Conservation (phyloP, 352 stramenopile species). For the Phytophthora hybrid region DNA sequence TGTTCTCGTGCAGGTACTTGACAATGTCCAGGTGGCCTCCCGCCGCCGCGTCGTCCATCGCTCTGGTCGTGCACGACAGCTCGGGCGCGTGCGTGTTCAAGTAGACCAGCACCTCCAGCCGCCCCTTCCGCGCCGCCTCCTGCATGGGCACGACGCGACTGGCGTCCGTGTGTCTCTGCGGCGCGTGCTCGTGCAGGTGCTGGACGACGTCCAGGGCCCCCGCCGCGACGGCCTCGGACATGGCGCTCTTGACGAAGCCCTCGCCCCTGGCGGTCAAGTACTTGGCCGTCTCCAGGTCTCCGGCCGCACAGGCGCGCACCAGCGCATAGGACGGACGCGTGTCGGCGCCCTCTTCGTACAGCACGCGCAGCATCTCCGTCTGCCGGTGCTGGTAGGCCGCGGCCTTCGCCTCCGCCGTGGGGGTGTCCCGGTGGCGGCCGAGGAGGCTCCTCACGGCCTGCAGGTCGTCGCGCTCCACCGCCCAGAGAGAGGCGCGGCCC, state of each 20-base stretch:
- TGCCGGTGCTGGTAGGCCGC: constrained; percentile 51
- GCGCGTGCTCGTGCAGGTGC: constrained; percentile 53
- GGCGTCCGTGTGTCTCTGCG: constrained; percentile 50
- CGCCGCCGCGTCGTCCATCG: constrained; percentile 43
- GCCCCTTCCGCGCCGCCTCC: constrained; percentile 41
- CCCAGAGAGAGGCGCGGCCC: constrained; percentile 44
- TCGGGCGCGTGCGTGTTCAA: constrained; percentile 40
- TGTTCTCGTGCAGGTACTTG: constrained; percentile 39
- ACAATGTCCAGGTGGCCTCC: constrained; percentile 39
- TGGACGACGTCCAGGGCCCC: constrained; percentile 61
- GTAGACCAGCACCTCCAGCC: constrained; percentile 46
- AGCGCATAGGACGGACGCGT: constrained; percentile 52
- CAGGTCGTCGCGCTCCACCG: constrained; percentile 47
- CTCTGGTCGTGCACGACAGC: constrained; percentile 33
- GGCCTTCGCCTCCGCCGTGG: constrained; percentile 57
- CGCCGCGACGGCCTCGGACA: constrained; percentile 53
- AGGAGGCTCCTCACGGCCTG: constrained; percentile 46
- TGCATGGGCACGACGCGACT: constrained; percentile 58
- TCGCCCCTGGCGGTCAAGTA: constrained; percentile 52
- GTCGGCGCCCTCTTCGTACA: constrained; percentile 64
- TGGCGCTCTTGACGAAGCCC: constrained; percentile 66
- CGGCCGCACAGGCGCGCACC: constrained; percentile 45
- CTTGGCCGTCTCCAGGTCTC: constrained; percentile 60
- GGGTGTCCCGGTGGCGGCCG: constrained; percentile 35
- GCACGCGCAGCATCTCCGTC: constrained; percentile 54